Conservation (phyloP, 495 filamentous ascomycete genomes). For the Oleoguttula mirabilis region DNA sequence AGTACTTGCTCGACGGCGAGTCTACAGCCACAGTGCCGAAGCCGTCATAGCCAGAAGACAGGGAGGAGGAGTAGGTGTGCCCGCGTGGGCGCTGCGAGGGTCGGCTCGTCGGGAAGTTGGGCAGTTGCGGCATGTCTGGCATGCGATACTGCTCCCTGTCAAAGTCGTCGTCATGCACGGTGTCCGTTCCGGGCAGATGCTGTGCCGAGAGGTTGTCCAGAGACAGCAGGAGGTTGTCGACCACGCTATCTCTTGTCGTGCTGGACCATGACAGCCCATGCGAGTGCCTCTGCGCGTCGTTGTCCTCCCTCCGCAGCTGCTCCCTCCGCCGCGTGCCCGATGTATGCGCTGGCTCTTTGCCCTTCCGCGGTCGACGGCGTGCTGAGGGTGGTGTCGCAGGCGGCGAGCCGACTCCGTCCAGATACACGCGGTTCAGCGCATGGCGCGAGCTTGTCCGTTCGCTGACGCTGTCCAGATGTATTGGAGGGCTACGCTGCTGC, state of each 20-base stretch:
- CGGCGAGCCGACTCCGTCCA: slow-evolving; percentile 2
- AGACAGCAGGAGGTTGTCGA: slow-evolving; percentile 79
- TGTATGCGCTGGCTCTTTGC: slow-evolving; percentile 6
- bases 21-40: slow-evolving; percentile 35
- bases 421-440: slow-evolving; percentile 8
- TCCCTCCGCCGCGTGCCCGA: neutral
- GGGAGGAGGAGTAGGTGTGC: slow-evolving; percentile 52
- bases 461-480: slow-evolving; percentile 5
- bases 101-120: slow-evolving; percentile 1
- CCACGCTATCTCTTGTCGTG: slow-evolving; percentile 21
- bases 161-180: slow-evolving; percentile 7
- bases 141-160: slow-evolving; percentile 12
- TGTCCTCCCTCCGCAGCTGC: slow-evolving; percentile 2
- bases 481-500: too few species aligned
- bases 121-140: slow-evolving; percentile 24
- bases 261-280: slow-evolving; percentile 17
- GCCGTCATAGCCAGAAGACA: slow-evolving; percentile 60
- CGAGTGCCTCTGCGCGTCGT: slow-evolving; percentile 6
- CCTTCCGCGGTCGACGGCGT: slow-evolving; percentile 7
- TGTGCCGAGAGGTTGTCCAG: slow-evolving; percentile 61
- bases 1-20: slow-evolving; percentile 45
- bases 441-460: slow-evolving; percentile 14
- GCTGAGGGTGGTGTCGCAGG: slow-evolving; percentile 9
- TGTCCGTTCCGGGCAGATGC: slow-evolving; percentile 38
- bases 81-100: slow-evolving; percentile 41